Evolutionary conservation across 2,329 filamentous ascomycete species (phyloP), one percentile per base, ranked within the genome.

Genomic region (Fulvia fulva): DNA sequence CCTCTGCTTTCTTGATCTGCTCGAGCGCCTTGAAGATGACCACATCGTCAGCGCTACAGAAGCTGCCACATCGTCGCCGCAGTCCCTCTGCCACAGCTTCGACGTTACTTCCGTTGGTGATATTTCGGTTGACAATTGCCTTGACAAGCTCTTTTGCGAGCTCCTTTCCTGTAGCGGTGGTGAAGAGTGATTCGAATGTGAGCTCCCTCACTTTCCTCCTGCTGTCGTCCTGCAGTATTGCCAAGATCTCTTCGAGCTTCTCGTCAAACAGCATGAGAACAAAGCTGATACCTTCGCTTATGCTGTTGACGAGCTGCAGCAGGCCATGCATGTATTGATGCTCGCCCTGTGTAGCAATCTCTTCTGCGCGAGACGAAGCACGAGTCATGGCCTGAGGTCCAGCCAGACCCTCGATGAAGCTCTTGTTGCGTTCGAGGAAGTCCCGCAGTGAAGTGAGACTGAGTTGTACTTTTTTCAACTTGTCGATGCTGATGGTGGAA

Each of bases 1-100:
- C 92, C 1, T 87, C 86, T 0, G 93, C 93, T 65, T 90, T 85
- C 79, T 96, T 95, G 54, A 97, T 79, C 68, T 93, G 89, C 74
- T 99, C 94, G 72, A 97, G 93, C 0, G 94, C 94, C 75, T 96
- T 97, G 85, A 99, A 99, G 66, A 97, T 93, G 63, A 97, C 87
- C 1, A 97, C 94, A 76, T 99, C 94, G 64, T 99, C 93, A 0
- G 93, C 87, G 69, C 92, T 97, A 74, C 94, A 99, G 81, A 99
- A 99, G 75, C 89, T 97, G 62, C 94, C 95, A 67, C 94, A 99
- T 67, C 92, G 85, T 67, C 94, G 83, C 49, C 94, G 85, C 51
- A 99, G 78, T n/a, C 92, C 91, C 74, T 99, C 94, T 0, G 94
- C 93, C 23, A 99, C 91, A 0, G 92, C 97, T 76, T 99, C 95